Evolutionary conservation across 1,284 basidiomycete species (phyloP).

Genomic region (Meira nashicola): DNA sequence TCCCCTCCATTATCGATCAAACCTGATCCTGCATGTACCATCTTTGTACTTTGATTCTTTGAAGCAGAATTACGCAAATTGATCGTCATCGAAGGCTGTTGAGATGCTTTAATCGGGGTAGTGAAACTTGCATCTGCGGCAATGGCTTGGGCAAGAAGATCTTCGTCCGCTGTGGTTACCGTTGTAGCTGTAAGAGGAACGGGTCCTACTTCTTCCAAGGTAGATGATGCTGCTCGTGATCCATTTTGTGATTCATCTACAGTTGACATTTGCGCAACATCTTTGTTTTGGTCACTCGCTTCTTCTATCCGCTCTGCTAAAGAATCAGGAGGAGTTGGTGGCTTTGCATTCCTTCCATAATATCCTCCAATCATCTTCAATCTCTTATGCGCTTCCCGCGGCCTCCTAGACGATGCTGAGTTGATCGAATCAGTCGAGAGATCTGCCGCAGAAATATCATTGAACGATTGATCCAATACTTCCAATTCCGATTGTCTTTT

Average conservation of each 20-base stretch:
- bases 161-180: not conserved
- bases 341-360: not conserved
- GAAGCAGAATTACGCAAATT: not conserved
- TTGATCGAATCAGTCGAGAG: too few species aligned
- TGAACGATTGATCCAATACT: too few species aligned
- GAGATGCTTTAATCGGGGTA: not conserved
- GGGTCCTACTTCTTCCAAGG: not conserved
- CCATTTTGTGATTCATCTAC: not conserved
- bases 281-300: not conserved
- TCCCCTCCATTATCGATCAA: not conserved
- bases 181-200: not conserved
- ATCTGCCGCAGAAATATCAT: too few species aligned
- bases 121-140: not conserved
- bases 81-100: not conserved
- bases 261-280: not conserved
- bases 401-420: not conserved
- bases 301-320: not conserved
- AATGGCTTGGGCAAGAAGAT: not conserved
- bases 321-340: too few species aligned
- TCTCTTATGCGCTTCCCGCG: conserved; percentile 7
- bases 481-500: too few species aligned
- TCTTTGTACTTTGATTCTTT: not conserved
- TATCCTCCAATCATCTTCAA: conserved; percentile 4
- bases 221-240: conserved; percentile 1
- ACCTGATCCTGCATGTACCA: not conserved